Conservation (phyloP, 768 basidiomycete genomes). For the Exidia glandulosa region DNA sequence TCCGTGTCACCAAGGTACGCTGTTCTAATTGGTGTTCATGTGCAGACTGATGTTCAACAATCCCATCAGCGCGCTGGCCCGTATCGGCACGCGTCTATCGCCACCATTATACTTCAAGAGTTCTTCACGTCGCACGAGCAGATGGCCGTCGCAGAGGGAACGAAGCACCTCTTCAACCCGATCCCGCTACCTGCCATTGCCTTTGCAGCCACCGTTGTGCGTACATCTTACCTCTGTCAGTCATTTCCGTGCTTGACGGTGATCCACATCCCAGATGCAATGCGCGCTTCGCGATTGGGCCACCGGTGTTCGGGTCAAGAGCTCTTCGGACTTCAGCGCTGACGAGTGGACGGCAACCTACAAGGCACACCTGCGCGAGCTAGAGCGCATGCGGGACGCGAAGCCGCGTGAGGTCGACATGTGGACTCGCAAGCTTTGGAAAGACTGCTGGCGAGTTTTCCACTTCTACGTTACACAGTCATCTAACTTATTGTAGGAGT, state of each 20-base stretch:
- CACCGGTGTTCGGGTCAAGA: background rate
- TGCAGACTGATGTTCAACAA: background rate
- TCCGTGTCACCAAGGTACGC: too few species aligned
- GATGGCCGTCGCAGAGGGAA: background rate
- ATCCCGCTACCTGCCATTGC: background rate
- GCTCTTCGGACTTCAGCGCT: background rate
- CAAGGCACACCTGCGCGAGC: background rate
- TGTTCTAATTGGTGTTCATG: too few species aligned
- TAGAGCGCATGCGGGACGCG: background rate
- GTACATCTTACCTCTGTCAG: background rate
- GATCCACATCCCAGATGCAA: background rate
- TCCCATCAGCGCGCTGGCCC: background rate
- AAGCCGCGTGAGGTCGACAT: background rate
- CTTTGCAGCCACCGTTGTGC: background rate
- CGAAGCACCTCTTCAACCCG: background rate
- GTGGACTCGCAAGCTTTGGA: background rate
- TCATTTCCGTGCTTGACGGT: too few species aligned
- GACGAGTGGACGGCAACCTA: background rate
- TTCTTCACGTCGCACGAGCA: background rate
- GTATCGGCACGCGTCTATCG: background rate
- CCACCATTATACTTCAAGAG: background rate
- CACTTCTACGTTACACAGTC: too few species aligned
- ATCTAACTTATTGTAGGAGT: too few species aligned
- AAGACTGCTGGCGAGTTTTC: background rate
- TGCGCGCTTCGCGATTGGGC: background rate